A percentile compares a stretch with the other conserved stretches of the same genome.
phyloP scores from a whole-genome alignment of 2,329 filamentous ascomycete species.

The Beauveria sp. region DNA sequence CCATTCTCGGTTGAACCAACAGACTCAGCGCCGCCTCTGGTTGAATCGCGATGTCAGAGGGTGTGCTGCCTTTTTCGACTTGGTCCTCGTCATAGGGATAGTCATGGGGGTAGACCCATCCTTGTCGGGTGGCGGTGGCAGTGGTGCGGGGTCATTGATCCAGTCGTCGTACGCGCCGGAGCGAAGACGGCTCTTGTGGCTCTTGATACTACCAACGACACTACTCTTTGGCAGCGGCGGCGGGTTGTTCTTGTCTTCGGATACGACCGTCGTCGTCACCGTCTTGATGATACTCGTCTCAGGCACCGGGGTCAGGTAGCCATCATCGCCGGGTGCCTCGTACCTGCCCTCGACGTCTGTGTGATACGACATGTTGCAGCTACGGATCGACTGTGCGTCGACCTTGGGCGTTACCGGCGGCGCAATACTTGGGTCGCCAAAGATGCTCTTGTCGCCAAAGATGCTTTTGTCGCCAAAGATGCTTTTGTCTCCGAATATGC shows the following conservation, averaged over 20 bases:
- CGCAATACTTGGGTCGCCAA: no score
- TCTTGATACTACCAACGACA: background rate
- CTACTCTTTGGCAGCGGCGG: background rate
- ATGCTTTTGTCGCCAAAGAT: background rate
- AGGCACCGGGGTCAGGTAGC: background rate
- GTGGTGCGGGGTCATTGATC: background rate
- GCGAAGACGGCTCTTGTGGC: background rate
- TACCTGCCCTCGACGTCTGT: background rate
- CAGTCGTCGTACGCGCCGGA: background rate
- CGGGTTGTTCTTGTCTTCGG: background rate
- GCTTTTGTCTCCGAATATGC: background rate
- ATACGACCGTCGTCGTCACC: constrained; percentile 4
- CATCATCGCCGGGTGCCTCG: constrained; percentile 2
- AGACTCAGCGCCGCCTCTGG: background rate
- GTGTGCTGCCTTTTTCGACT: background rate
- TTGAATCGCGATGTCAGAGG: constrained; percentile 4
- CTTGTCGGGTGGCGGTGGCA: background rate
- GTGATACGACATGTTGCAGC: background rate
- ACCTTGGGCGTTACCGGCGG: background rate
- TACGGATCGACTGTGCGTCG: background rate
- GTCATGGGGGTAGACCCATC: background rate
- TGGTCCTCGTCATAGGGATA: background rate
- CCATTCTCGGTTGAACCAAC: no score
- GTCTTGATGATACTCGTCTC: constrained; percentile 8
- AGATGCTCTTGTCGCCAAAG: no score